phyloP scores from a whole-genome alignment of 169 alveolate genomes.

The Plasmodium cynomolgi region DNA sequence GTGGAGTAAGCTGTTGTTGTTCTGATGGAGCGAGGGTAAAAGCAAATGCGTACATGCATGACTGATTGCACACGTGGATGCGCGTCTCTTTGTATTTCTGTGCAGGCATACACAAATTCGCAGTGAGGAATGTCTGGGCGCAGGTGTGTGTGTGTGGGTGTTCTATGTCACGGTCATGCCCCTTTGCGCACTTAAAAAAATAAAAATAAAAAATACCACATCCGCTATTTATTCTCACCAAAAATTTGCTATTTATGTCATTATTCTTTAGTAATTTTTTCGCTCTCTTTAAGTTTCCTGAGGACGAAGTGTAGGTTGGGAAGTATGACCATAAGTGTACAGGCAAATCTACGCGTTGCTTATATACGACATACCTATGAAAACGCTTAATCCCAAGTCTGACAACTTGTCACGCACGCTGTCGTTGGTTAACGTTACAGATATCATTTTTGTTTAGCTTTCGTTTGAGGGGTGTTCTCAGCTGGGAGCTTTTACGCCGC shows the following conservation, averaged over 20 bases:
- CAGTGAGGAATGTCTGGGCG: neutral
- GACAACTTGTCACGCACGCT: conserved; percentile 58
- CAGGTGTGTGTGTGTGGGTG: neutral
- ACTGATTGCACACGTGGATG: neutral
- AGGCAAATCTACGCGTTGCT: neutral
- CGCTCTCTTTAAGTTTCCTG: conserved; percentile 62
- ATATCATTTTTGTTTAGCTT: conserved; percentile 31
- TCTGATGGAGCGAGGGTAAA: neutral
- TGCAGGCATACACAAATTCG: neutral
- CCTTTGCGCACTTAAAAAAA: neutral
- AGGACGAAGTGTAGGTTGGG: neutral
- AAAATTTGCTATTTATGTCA: conserved; percentile 60
- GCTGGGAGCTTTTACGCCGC: neutral
- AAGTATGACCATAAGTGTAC: neutral
- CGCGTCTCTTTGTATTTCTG: neutral
- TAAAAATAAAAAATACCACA: neutral
- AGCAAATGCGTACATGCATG: neutral
- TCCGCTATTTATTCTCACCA: conserved; percentile 18
- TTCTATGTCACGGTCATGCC: neutral
- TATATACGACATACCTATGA: conserved; percentile 34
- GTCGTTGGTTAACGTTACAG: conserved; percentile 41
- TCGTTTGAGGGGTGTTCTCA: neutral
- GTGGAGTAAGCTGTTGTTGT: conserved; percentile 52
- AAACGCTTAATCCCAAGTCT: conserved; percentile 59
- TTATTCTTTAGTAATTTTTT: conserved; percentile 59